Percentiles rank a stretch among this genome's conserved stretches.
Conservation (phyloP, 2,329 filamentous ascomycete species). For the Raffaelea albimanens region DNA sequence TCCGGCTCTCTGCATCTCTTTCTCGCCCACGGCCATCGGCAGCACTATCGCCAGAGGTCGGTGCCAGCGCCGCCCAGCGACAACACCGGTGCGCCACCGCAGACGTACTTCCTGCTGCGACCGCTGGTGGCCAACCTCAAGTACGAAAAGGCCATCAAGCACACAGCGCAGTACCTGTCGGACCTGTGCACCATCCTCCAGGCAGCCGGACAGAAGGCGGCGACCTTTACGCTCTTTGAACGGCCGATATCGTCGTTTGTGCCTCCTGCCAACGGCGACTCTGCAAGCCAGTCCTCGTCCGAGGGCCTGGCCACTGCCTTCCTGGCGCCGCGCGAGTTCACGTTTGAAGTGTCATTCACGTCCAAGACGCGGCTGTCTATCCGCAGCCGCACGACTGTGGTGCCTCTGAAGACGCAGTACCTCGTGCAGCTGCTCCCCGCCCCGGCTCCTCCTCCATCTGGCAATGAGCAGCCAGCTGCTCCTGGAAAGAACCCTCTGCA, state of each 20-base stretch:
- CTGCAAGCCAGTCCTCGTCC: conserved; percentile 23
- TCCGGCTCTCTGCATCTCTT: conserved; percentile 64
- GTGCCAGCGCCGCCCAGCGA: conserved; percentile 36
- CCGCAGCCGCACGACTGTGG: conserved; percentile 33
- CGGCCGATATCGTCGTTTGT: conserved; percentile 7
- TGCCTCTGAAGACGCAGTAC: conserved; percentile 36
- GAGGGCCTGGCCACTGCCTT: conserved; percentile 36
- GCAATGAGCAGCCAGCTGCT: conserved; percentile 13
- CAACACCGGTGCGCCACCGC: conserved; percentile 25
- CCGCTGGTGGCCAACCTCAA: conserved; percentile 40
- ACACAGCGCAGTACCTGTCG: conserved; percentile 30
- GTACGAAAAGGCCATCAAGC: conserved; percentile 30
- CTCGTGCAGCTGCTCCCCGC: conserved; percentile 28
- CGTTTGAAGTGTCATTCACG: conserved; percentile 35
- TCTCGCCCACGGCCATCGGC: conserved; percentile 63
- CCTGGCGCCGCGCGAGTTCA: conserved; percentile 29
- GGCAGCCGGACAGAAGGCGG: conserved; percentile 7
- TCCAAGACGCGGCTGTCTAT: conserved; percentile 32
- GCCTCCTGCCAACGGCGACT: conserved; percentile 18
- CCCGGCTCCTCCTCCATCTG: conserved; percentile 16
- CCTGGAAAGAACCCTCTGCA: conserved; percentile 22
- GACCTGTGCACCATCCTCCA: conserved; percentile 33
- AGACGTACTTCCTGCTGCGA: conserved; percentile 39
- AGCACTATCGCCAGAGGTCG: conserved; percentile 54
- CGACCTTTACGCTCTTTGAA: conserved; percentile 11